phyloP scores from a whole-genome alignment of 257 asterid genomes.

The Nicotiana noctiflora region DNA sequence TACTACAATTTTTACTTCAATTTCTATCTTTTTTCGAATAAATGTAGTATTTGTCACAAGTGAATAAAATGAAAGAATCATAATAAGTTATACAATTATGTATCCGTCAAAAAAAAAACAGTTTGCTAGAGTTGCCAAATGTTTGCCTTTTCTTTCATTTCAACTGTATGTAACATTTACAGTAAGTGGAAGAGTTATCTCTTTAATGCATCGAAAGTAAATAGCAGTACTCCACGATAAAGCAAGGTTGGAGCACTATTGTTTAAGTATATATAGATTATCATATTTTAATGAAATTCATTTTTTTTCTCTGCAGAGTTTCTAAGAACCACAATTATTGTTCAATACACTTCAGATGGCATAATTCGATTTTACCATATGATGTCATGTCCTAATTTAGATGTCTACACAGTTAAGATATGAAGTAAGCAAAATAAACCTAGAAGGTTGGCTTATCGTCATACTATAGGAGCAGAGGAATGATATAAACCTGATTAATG shows the following conservation, averaged over 20 bases:
- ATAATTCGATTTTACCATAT: neutral
- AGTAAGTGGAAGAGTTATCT: neutral
- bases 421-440: neutral
- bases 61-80: too few relatives aligned
- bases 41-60: too few relatives aligned
- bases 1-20: too few relatives aligned
- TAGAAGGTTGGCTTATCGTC: neutral
- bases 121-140: too few relatives aligned
- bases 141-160: too few relatives aligned
- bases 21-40: too few relatives aligned
- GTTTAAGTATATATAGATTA: neutral
- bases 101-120: too few relatives aligned
- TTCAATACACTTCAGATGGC: neutral
- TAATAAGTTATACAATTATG: too few relatives aligned
- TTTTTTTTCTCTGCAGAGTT: neutral
- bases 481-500: conserved; percentile 46
- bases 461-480: neutral
- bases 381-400: neutral
- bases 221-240: too few relatives aligned
- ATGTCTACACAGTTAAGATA: neutral
- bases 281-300: neutral
- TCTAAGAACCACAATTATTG: neutral
- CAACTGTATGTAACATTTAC: too few relatives aligned
- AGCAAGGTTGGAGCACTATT: neutral
- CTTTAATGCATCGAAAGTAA: neutral